Conservation (phyloP, 805 yeast species). For the Ogataea siamensis region DNA sequence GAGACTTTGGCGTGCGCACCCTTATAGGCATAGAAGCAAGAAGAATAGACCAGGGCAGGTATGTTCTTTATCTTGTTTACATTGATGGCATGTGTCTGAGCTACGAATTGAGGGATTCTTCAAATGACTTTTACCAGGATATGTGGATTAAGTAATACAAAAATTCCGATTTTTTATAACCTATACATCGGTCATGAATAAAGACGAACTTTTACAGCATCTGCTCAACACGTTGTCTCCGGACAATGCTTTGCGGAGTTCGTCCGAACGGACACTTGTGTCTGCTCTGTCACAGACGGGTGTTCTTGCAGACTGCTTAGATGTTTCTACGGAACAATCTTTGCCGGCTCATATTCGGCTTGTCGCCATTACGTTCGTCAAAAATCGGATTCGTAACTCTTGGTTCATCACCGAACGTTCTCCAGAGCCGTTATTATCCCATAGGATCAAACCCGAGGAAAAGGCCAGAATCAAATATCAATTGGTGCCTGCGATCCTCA, state of each 20-base stretch:
- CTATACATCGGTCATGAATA: conserved; percentile 36
- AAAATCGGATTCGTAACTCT: conserved; percentile 62
- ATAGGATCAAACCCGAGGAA: conserved; percentile 46
- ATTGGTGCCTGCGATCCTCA: conserved; percentile 56
- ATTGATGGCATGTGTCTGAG: conserved; percentile 28
- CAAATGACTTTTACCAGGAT: conserved; percentile 1
- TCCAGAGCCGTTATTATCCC: conserved; percentile 19
- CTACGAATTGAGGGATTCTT: conserved; percentile 21
- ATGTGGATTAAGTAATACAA: conserved; percentile 8
- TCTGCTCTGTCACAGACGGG: conserved; percentile 44
- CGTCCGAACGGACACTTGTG: conserved; percentile 43
- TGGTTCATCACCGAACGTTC: conserved; percentile 49
- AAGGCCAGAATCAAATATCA: conserved; percentile 63
- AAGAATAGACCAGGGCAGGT: conserved; percentile 12
- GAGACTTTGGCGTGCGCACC: conserved; percentile 23
- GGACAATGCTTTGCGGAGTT: conserved; percentile 39
- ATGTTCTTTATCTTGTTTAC: conserved; percentile 24
- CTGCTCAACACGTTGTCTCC: conserved; percentile 51
- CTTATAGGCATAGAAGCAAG: conserved; percentile 26
- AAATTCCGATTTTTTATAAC: conserved; percentile 1
- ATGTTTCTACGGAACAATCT: conserved; percentile 38
- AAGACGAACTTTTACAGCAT: conserved; percentile 41
- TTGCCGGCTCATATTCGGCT: conserved; percentile 51
- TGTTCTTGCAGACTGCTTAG: conserved; percentile 43
- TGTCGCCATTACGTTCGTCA: conserved; percentile 81